Conservation (phyloP, 306 rosid genomes). For the Corylus heterophylla region DNA sequence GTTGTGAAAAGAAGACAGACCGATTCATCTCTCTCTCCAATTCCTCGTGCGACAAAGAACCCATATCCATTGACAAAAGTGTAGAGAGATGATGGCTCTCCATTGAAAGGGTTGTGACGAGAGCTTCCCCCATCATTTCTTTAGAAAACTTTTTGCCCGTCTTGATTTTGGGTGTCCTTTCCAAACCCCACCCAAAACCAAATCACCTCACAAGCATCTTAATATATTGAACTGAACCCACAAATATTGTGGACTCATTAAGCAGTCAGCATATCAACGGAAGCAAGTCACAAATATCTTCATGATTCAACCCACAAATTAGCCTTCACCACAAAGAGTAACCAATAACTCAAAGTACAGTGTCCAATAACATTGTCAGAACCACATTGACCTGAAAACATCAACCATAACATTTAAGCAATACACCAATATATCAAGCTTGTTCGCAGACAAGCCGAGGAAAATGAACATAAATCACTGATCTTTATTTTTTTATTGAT, state of each 20-base stretch:
- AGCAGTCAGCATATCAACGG: constrained; percentile 11
- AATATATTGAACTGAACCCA: neutral
- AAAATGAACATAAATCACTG: neutral
- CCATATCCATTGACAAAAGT: constrained; percentile 85
- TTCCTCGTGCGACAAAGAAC: constrained; percentile 89
- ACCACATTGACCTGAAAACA: constrained; percentile 28
- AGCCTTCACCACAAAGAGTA: constrained; percentile 2
- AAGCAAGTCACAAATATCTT: neutral
- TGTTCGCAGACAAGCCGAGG: neutral
- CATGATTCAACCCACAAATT: constrained; percentile 6
- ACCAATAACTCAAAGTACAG: constrained; percentile 10
- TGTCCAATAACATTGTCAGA: constrained; percentile 11
- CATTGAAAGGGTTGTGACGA: constrained; percentile 68
- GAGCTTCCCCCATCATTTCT: constrained; percentile 58
- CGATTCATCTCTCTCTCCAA: constrained; percentile 82
- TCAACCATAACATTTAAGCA: constrained; percentile 10
- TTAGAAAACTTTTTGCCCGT: constrained; percentile 10
- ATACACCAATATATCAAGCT: neutral
- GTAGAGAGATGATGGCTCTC: constrained; percentile 92
- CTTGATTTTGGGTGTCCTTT: constrained; percentile 19
- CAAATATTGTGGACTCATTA: neutral
- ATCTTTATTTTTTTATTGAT: too few species aligned
- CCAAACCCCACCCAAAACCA: constrained; percentile 14
- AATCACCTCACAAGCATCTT: constrained; percentile 30
- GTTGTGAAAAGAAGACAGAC: constrained; percentile 65